Percentiles rank a stretch among this genome's conserved stretches.
Conservation (phyloP, 1,284 basidiomycete species). For the Heterobasidion irregulare region DNA sequence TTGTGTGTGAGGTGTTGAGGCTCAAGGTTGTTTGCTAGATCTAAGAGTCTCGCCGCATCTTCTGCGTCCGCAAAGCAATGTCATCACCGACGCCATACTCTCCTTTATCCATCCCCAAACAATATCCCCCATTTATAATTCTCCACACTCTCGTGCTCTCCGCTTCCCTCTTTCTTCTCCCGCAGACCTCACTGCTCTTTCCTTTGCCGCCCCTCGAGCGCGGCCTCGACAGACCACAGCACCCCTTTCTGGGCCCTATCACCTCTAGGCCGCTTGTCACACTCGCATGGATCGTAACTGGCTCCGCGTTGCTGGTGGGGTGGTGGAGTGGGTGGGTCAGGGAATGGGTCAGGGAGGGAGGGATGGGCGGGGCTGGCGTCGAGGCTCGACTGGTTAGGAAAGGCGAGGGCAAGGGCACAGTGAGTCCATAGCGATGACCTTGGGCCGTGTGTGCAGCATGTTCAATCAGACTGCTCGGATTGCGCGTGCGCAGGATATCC, state of each 20-base stretch:
- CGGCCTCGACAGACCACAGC: constrained; percentile 11
- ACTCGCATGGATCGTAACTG: constrained; percentile 9
- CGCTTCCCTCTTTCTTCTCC: constrained; percentile 9
- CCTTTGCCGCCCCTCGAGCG: constrained; percentile 6
- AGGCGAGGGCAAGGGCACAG: background rate
- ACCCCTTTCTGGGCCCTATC: constrained; percentile 9
- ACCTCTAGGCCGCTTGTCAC: constrained; percentile 10
- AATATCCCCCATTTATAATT: constrained; percentile 8
- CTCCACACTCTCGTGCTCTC: constrained; percentile 10
- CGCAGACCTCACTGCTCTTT: constrained; percentile 3
- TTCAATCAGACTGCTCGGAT: background rate
- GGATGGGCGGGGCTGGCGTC: constrained; percentile 5
- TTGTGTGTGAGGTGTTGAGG: no score
- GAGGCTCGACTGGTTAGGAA: constrained; percentile 2
- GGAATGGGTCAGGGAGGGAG: constrained; percentile 11
- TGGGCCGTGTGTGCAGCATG: background rate
- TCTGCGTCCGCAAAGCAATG: background rate
- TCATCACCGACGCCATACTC: background rate
- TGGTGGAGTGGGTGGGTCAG: constrained; percentile 13
- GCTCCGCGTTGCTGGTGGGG: constrained; percentile 4
- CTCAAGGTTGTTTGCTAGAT: background rate
- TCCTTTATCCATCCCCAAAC: background rate
- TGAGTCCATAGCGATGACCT: background rate
- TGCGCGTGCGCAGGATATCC: constrained; percentile 6
- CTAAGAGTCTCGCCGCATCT: background rate